Conservation (phyloP, 2,329 filamentous ascomycete species). For the Venturia pyrina region DNA sequence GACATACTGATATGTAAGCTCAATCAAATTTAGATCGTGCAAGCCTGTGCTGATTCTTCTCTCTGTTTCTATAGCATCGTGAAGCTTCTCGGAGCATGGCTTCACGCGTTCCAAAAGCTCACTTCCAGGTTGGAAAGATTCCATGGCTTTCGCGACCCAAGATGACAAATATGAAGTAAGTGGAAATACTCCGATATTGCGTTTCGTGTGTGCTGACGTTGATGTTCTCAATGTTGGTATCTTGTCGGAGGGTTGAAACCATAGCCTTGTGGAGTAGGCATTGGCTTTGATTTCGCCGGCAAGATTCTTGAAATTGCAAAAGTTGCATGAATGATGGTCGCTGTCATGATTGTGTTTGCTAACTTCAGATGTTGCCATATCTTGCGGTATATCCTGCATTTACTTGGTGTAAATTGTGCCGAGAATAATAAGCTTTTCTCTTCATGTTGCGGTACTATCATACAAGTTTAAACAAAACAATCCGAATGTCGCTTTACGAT, state of each 20-base stretch:
- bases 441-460: background rate
- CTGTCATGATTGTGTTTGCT: background rate
- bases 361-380: background rate
- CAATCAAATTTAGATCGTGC: slow-evolving; percentile 8
- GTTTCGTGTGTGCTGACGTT: background rate
- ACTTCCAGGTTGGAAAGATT: background rate
- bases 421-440: background rate
- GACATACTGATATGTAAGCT: background rate
- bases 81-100: background rate
- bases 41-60: slow-evolving; percentile 6
- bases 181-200: background rate
- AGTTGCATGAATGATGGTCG: background rate
- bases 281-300: background rate
- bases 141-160: background rate
- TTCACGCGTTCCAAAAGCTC: background rate
- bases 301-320: background rate
- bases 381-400: background rate
- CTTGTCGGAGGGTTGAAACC: background rate
- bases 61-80: background rate
- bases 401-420: background rate
- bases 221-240: background rate
- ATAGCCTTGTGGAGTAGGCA: background rate
- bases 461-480: background rate
- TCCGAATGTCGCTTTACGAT: background rate
- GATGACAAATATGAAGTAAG: background rate